A percentile compares a stretch with the other conserved stretches of the same genome.
phyloP scores from a whole-genome alignment of 768 basidiomycete species.

The Kwoniella shandongensis region DNA sequence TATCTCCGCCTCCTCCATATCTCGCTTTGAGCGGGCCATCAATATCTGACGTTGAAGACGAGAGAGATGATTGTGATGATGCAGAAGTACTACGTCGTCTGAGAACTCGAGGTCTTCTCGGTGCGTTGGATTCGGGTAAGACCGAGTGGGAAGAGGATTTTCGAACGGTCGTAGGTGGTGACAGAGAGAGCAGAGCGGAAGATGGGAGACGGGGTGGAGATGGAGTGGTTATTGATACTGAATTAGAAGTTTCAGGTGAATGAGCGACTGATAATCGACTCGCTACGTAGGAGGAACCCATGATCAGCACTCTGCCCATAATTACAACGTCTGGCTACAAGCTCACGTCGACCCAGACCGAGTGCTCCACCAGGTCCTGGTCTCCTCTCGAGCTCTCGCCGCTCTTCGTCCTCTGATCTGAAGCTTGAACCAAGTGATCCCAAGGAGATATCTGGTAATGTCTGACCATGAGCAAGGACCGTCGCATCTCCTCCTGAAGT shows the following conservation, averaged over 20 bases:
- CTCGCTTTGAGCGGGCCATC: constrained; percentile 22
- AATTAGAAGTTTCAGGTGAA: constrained; percentile 33
- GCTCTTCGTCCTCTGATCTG: constrained; percentile 43
- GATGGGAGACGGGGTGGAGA: constrained; percentile 27
- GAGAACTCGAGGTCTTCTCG: constrained; percentile 31
- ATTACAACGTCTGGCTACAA: no score
- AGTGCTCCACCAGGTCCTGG: constrained; percentile 4
- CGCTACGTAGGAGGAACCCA: background rate
- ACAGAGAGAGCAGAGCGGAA: constrained; percentile 32
- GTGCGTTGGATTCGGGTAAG: constrained; percentile 37
- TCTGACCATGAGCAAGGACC: constrained; percentile 38
- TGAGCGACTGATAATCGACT: constrained; percentile 15
- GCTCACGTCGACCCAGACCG: constrained; percentile 5
- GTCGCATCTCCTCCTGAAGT: constrained; percentile 35
- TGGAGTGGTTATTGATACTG: constrained; percentile 21
- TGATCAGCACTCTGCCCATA: no score
- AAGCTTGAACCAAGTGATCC: constrained; percentile 46
- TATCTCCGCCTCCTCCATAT: constrained; percentile 24
- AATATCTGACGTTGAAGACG: constrained; percentile 21
- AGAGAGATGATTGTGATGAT: constrained; percentile 23
- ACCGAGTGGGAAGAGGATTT: constrained; percentile 39
- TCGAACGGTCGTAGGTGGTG: constrained; percentile 39
- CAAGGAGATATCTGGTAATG: constrained; percentile 44
- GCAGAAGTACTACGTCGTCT: constrained; percentile 18
- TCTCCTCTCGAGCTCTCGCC: constrained; percentile 11